These are phyloP conservation scores for Infundibulicybe gibba DNA, from an alignment of 768 basidiomycete species.

Conservation along the genomic window DNA sequence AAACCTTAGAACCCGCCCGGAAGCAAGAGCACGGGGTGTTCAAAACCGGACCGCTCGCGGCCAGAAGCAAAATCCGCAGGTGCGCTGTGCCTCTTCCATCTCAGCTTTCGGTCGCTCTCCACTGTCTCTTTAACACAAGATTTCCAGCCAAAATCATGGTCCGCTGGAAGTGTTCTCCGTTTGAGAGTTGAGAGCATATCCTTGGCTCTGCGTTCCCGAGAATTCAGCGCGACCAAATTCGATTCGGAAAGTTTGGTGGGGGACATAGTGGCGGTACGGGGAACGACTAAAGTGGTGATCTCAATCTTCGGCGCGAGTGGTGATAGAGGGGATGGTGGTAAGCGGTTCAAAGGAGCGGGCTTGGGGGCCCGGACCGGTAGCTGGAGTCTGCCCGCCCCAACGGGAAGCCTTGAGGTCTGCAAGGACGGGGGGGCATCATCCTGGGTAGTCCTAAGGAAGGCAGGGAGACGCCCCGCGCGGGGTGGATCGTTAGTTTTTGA, in stretches of 20 bases:
- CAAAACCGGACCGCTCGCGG: conserved; percentile 49
- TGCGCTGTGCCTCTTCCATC: conserved; percentile 55
- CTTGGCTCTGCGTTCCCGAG: conserved; percentile 52
- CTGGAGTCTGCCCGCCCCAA: conserved; percentile 38
- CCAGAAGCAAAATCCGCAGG: conserved; percentile 54
- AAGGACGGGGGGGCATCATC: conserved; percentile 7
- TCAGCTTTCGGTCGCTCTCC: conserved; percentile 25
- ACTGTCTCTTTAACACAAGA: conserved; percentile 10
- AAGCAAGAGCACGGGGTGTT: conserved; percentile 53
- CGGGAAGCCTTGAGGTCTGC: conserved; percentile 20
- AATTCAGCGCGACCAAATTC: conserved; percentile 47
- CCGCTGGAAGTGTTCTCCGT: conserved; percentile 48
- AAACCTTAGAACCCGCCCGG: conserved; percentile 54
- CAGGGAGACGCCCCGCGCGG: conserved; percentile 24
- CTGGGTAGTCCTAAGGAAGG: conserved; percentile 20
- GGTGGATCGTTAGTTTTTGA: conserved; percentile 20
- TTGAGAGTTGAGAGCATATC: conserved; percentile 66
- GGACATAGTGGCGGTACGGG: conserved; percentile 38
- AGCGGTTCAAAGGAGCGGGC: conserved; percentile 19
- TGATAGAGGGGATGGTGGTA: conserved; percentile 30
- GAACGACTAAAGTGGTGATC: conserved; percentile 45
- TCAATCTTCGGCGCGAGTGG: conserved; percentile 39
- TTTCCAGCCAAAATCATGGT: conserved; percentile 15
- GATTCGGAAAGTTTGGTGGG: conserved; percentile 47
- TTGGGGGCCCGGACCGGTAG: conserved; percentile 33